Conservation (phyloP, 2,329 filamentous ascomycete genomes). For the Dryadomyces sulphureus region DNA sequence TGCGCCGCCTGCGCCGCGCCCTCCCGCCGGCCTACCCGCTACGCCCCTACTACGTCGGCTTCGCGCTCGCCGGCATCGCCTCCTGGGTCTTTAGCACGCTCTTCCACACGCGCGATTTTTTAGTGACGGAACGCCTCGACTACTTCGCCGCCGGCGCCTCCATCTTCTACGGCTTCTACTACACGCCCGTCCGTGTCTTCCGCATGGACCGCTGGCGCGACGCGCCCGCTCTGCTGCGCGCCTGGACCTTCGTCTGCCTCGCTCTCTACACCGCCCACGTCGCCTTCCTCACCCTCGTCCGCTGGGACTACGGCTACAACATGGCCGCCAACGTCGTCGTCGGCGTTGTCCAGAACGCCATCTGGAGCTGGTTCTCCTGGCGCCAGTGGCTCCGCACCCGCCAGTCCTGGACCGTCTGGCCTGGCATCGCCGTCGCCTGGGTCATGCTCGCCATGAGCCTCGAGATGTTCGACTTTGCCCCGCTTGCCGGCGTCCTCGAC, state of each 20-base stretch:
- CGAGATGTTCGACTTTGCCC: slow-evolving; percentile 88
- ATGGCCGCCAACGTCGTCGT: slow-evolving; percentile 86
- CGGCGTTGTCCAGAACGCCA: slow-evolving; percentile 62
- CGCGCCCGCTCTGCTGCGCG: slow-evolving; percentile 4
- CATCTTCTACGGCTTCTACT: slow-evolving; percentile 85
- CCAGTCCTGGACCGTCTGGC: slow-evolving; percentile 73
- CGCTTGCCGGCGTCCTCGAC: slow-evolving; percentile 68
- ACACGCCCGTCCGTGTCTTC: slow-evolving; percentile 68
- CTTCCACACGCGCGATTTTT: slow-evolving; percentile 85
- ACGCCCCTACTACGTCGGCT: slow-evolving; percentile 62
- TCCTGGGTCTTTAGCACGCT: slow-evolving; percentile 83
- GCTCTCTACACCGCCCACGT: slow-evolving; percentile 63
- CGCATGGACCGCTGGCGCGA: slow-evolving; percentile 44
- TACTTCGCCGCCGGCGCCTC: slow-evolving; percentile 88
- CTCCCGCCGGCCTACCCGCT: slow-evolving; percentile 64
- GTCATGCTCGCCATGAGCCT: slow-evolving; percentile 87
- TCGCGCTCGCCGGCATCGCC: slow-evolving; percentile 67
- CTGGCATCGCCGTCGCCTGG: slow-evolving; percentile 83
- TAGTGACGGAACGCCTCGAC: slow-evolving; percentile 79
- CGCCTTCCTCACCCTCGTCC: slow-evolving; percentile 67
- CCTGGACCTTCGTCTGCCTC: slow-evolving; percentile 62
- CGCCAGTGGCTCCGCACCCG: slow-evolving; percentile 56
- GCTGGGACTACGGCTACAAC: slow-evolving; percentile 95
- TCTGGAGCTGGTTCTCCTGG: slow-evolving; percentile 80
- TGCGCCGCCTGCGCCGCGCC: slow-evolving; percentile 50